A percentile compares a stretch with the other conserved stretches of the same genome.
Conservation (phyloP, 176 grass and related monocot genomes). For the Cymbopogon citratus region DNA sequence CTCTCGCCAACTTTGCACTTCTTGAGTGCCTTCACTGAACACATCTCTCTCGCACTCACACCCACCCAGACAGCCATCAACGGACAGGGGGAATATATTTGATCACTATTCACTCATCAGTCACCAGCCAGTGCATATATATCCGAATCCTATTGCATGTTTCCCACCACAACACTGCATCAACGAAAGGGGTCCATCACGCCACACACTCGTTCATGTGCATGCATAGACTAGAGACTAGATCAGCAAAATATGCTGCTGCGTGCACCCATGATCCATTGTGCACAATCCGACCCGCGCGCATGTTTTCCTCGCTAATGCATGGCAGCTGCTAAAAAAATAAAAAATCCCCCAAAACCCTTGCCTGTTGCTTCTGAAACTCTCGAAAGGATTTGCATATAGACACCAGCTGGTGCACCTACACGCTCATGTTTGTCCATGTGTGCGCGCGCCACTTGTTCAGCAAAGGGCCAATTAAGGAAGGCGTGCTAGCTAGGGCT, state of each 20-base stretch:
- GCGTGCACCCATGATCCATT: too few species aligned
- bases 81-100: neutral
- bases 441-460: constrained; percentile 23
- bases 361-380: constrained; percentile 45
- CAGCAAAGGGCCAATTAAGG: neutral
- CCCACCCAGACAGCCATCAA: neutral
- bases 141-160: neutral
- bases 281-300: too few species aligned
- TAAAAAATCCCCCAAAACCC: neutral
- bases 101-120: neutral
- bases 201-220: neutral
- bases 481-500: too few species aligned
- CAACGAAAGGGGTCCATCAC: constrained; percentile 20
- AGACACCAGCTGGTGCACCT: neutral
- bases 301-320: neutral
- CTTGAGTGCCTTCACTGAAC: constrained; percentile 32
- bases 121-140: neutral
- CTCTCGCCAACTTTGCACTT: neutral
- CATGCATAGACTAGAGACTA: too few species aligned
- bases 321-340: neutral
- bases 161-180: neutral
- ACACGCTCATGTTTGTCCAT: neutral
- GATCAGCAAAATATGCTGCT: too few species aligned
- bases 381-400: constrained; percentile 6
- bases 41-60: neutral